Evolutionary conservation across 768 basidiomycete species (phyloP).

Genomic region (Crassisporium funariophilum): DNA sequence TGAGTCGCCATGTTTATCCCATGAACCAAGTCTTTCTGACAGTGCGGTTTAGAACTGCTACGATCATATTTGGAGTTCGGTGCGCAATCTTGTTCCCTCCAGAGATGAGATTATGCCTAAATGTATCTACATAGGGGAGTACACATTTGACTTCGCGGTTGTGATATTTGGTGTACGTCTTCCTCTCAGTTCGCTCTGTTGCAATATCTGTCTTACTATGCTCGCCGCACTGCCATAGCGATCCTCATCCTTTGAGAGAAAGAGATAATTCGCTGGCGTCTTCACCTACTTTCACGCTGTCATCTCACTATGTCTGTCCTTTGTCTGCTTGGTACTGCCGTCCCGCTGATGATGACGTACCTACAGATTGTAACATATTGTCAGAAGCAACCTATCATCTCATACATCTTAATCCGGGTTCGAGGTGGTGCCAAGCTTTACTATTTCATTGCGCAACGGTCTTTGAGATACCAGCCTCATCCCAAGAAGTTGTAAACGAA

Average conservation of each 20-base stretch:
- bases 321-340: not conserved
- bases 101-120: too few species aligned
- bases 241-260: slow-evolving; percentile 74
- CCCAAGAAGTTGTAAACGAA: slow-evolving; percentile 99
- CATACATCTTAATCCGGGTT: too few species aligned
- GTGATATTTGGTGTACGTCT: slow-evolving; percentile 77
- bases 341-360: too few species aligned
- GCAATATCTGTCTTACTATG: slow-evolving; percentile 1
- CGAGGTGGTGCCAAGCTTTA: too few species aligned
- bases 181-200: slow-evolving; percentile 1
- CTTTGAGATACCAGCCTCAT: slow-evolving; percentile 41
- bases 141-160: slow-evolving; percentile 83
- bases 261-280: slow-evolving; percentile 23
- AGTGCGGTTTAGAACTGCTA: slow-evolving; percentile 55
- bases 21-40: not conserved
- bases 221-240: slow-evolving; percentile 44
- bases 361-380: too few species aligned
- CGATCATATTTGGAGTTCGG: slow-evolving; percentile 81
- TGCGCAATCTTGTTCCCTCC: slow-evolving; percentile 36
- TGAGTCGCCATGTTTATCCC: slow-evolving; percentile 41
- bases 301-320: not conserved
- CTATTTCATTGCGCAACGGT: slow-evolving; percentile 10
- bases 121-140: too few species aligned
- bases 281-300: not conserved
- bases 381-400: too few species aligned